Percentiles rank a stretch among this genome's conserved stretches.
phyloP scores from a whole-genome alignment of 2,329 filamentous ascomycete genomes.

The Cladobotryum protrusum region DNA sequence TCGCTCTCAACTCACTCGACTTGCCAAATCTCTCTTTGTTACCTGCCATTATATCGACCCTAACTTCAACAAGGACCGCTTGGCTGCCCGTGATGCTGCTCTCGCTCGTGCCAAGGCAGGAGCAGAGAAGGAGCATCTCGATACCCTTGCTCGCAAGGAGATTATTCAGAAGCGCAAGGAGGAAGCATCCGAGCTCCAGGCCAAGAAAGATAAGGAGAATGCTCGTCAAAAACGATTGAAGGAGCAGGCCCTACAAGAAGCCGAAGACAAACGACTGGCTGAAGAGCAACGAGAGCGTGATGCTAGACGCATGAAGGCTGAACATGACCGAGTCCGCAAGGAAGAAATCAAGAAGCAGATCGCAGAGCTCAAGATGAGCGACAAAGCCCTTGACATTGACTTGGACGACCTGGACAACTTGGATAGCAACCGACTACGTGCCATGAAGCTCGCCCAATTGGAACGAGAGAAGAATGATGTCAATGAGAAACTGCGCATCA shows the following conservation, averaged over 20 bases:
- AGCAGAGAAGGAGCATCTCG: slow-evolving; percentile 84
- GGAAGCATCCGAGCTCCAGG: slow-evolving; percentile 80
- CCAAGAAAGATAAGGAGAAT: slow-evolving; percentile 86
- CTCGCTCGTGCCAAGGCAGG: slow-evolving; percentile 77
- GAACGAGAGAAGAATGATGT: slow-evolving; percentile 98
- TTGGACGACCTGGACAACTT: slow-evolving; percentile 77
- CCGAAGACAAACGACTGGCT: slow-evolving; percentile 81
- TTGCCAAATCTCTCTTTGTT: slow-evolving; percentile 85
- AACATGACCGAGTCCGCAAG: slow-evolving; percentile 83
- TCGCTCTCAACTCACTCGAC: slow-evolving; percentile 83
- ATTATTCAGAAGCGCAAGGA: slow-evolving; percentile 97
- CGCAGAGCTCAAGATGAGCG: slow-evolving; percentile 82
- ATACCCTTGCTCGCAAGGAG: slow-evolving; percentile 78
- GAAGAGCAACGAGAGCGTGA: slow-evolving; percentile 91
- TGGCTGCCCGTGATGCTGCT: slow-evolving; percentile 72
- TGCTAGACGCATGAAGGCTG: slow-evolving; percentile 74
- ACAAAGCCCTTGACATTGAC: slow-evolving; percentile 70
- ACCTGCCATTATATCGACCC: slow-evolving; percentile 96
- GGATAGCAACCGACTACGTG: slow-evolving; percentile 83
- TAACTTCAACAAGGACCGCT: slow-evolving; percentile 73
- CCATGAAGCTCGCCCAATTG: slow-evolving; percentile 89
- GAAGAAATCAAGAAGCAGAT: slow-evolving; percentile 92
- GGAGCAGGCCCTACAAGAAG: slow-evolving; percentile 82
- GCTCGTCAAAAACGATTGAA: slow-evolving; percentile 80
- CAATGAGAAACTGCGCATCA: slow-evolving; percentile 82